Conservation (phyloP, 1,139 yeast species). For the Blastobotrys arbuscula region DNA sequence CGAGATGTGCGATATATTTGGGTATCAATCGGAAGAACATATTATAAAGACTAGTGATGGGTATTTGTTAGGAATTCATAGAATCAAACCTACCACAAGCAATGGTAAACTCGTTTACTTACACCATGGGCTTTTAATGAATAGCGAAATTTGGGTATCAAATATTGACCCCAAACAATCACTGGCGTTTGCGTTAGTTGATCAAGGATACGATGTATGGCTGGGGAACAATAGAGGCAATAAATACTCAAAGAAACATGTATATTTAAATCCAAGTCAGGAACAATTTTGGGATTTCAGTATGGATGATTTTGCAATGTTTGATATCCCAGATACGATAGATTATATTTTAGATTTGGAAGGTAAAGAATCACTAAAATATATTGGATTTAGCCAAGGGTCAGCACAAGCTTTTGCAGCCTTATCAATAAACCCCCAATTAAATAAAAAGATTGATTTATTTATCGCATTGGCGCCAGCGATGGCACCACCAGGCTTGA, state of each 20-base stretch:
- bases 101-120: slow-evolving; percentile 56
- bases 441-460: slow-evolving; percentile 62
- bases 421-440: slow-evolving; percentile 59
- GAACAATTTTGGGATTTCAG: slow-evolving; percentile 75
- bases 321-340: slow-evolving; percentile 73
- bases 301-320: slow-evolving; percentile 77
- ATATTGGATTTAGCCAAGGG: slow-evolving; percentile 88
- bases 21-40: slow-evolving; percentile 66
- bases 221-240: slow-evolving; percentile 87
- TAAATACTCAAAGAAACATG: slow-evolving; percentile 64
- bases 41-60: slow-evolving; percentile 57
- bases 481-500: slow-evolving; percentile 83
- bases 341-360: slow-evolving; percentile 54
- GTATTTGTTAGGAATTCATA: slow-evolving; percentile 49
- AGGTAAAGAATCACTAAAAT: slow-evolving; percentile 43
- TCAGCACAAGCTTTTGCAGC: slow-evolving; percentile 88
- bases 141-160: slow-evolving; percentile 84
- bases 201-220: slow-evolving; percentile 88
- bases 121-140: slow-evolving; percentile 91
- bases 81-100: slow-evolving; percentile 31
- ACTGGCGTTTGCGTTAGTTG: slow-evolving; percentile 71
- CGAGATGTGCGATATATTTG: slow-evolving; percentile 58
- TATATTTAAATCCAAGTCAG: slow-evolving; percentile 40
- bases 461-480: slow-evolving; percentile 90
- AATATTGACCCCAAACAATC: slow-evolving; percentile 51